Conservation (phyloP, 345 rosid genomes). For the Angophora floribunda region DNA sequence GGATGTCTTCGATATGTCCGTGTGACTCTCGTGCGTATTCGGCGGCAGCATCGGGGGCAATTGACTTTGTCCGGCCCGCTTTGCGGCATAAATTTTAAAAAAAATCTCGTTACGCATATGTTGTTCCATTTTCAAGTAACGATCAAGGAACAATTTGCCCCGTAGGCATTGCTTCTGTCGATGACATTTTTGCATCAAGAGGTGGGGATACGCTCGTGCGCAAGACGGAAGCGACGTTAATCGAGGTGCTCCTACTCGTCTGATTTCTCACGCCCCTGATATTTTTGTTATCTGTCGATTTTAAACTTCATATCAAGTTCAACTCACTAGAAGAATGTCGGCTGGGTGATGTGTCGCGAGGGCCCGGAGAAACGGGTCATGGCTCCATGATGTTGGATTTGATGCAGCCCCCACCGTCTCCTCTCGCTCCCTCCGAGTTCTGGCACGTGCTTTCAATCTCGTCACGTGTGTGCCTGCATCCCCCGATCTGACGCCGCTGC, state of each 20-base stretch:
- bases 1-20: not conserved
- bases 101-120: not conserved
- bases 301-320: not conserved
- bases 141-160: not conserved
- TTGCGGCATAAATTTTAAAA: not conserved
- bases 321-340: not conserved
- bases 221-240: not conserved
- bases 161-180: not conserved
- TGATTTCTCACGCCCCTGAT: not conserved
- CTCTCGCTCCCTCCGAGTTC: not conserved
- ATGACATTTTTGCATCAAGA: not conserved
- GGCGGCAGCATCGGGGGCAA: not conserved
- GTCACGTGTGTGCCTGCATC: not conserved
- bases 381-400: not conserved
- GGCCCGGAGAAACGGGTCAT: not conserved
- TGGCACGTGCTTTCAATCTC: not conserved
- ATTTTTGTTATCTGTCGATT: not conserved
- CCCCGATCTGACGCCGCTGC: not conserved
- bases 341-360: not conserved
- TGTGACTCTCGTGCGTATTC: not conserved
- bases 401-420: not conserved
- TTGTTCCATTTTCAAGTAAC: not conserved
- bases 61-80: not conserved
- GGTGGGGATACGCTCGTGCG: not conserved
- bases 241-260: not conserved